phyloP scores from a whole-genome alignment of 495 filamentous ascomycete genomes.

The Podospora appendiculata region DNA sequence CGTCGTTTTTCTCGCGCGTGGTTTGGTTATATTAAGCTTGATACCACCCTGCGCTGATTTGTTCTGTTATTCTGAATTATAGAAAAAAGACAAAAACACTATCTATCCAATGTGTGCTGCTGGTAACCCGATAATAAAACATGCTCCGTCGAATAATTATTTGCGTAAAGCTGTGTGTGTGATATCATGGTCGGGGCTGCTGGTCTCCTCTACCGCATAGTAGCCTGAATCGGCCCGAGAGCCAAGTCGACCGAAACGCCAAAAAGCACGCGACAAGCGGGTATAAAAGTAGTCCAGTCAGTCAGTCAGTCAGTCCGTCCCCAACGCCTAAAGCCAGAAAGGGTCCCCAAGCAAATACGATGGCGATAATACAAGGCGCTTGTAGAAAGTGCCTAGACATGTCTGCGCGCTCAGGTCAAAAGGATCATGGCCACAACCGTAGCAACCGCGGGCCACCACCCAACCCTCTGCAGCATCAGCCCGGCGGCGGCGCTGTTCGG shows the following conservation, averaged over 20 bases:
- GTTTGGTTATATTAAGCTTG: too few relatives aligned
- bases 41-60: too few relatives aligned
- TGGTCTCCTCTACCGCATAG: too few relatives aligned
- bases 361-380: neutral
- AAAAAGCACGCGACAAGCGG: neutral
- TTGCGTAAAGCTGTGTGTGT: too few relatives aligned
- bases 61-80: too few relatives aligned
- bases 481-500: slow-evolving; percentile 26
- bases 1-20: too few relatives aligned
- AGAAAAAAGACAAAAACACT: too few relatives aligned
- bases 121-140: too few relatives aligned
- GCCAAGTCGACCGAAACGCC: neutral
- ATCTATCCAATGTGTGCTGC: too few relatives aligned
- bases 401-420: slow-evolving; percentile 14
- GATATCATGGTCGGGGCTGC: too few relatives aligned
- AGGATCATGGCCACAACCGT: slow-evolving; percentile 49
- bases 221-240: too few relatives aligned
- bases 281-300: neutral
- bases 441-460: slow-evolving; percentile 54
- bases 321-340: slow-evolving; percentile 4
- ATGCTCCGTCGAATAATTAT: too few relatives aligned
- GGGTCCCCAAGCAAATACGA: neutral
- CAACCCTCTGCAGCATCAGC: slow-evolving; percentile 38
- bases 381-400: neutral
- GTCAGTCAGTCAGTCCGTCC: neutral